Base-by-base conservation (phyloP, 73 alveolate genomes). In the Stentor coeruleus region DNA sequence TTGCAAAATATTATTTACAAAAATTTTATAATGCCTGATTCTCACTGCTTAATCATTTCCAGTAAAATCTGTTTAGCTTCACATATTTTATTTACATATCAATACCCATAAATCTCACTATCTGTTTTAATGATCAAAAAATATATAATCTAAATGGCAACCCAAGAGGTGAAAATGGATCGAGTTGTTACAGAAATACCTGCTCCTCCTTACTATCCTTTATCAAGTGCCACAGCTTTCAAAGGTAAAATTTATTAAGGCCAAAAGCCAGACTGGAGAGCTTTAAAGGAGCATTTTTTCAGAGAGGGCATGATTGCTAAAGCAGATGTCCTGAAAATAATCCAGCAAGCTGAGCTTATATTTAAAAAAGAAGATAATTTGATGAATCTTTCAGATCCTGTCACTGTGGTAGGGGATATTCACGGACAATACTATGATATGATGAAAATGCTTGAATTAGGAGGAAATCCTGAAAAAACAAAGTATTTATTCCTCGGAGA, bases 401-500 rank as follows among this genome's bases (percentile, higher is more conserved):
- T 93, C 38, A 90, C 88, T 26, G 89, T 95, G 30, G 98, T 96
- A 39, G 98, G 98, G 14, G 98, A 94, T 86, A 86, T 89, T 15
- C 97, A 92, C 82, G 98, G 92, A 20, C 79, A 66, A 74, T 90
- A 3, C 72, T 90, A 55, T 2, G 81, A 82, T 11, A 31, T 90
- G 84, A 39, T 90, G 39, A 87, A 85, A 75, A 74, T 74, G 81
- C 11, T 33, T n/a, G 79, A 66, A 40, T 91, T 92, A 1, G 98
- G 96, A 3, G 98, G 98, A 36, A 85, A 84, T 74, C 98, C 98
- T 0, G 95, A 92, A 11, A 87, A 92, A 74, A 92, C 96, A 26
- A 94, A 94, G 83, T 94, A 92, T 74, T 88, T 94, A 42, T 94
- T 94, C 88, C 76, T 92, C 26, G 98, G 98, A 3, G 98, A 92